A percentile compares a stretch with the other conserved stretches of the same genome.
These are phyloP conservation scores for Acanthochlamys bracteata DNA, from an alignment of 106 monocot genomes.

Conservation along the genomic window DNA sequence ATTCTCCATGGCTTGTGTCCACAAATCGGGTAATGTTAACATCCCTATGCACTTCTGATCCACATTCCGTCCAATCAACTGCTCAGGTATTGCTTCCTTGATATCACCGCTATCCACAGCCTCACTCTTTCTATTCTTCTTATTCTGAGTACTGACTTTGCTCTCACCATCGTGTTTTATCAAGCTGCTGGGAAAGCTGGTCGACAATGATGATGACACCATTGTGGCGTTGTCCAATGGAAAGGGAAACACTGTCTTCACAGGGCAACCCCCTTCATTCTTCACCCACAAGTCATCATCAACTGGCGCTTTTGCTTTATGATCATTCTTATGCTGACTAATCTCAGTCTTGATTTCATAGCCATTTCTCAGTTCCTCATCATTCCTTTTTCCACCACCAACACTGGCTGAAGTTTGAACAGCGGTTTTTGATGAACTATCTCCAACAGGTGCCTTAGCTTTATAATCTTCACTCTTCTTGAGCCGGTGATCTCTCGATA, in stretches of 20 bases:
- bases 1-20: conserved; percentile 28
- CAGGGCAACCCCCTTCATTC: conserved; percentile 47
- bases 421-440: background rate
- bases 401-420: too few relatives aligned
- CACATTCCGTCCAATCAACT: conserved; percentile 19
- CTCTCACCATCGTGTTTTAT: conserved; percentile 16
- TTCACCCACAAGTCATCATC: conserved; percentile 44
- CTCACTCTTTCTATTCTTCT: background rate
- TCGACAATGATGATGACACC: conserved; percentile 15
- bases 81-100: conserved; percentile 27
- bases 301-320: background rate
- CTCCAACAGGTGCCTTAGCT: conserved; percentile 8
- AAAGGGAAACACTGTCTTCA: conserved; percentile 73
- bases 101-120: conserved; percentile 18
- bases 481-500: conserved; percentile 37
- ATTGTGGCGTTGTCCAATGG: conserved; percentile 23
- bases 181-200: conserved; percentile 17
- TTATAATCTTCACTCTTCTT: conserved; percentile 36
- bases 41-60: conserved; percentile 15
- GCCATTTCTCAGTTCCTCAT: background rate
- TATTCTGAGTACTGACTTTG: conserved; percentile 35
- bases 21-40: conserved; percentile 29
- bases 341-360: conserved; percentile 13
- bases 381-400: too few relatives aligned
- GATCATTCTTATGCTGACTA: background rate